These are phyloP conservation scores for Microascus cirrosus DNA, from an alignment of 2,329 filamentous ascomycete species.

Conservation along the genomic window DNA sequence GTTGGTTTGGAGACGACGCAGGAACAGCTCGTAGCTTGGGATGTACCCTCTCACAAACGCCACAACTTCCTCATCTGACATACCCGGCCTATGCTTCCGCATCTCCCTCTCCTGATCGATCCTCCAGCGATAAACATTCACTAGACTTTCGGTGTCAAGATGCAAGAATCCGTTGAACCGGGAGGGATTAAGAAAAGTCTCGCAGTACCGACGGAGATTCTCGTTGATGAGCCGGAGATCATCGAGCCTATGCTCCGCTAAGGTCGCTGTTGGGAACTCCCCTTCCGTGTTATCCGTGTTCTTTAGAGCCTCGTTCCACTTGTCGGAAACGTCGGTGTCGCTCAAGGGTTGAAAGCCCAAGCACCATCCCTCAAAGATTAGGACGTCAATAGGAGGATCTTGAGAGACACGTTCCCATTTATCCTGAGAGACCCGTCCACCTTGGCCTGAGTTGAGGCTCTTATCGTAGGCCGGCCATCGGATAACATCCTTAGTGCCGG, in stretches of 20 bases:
- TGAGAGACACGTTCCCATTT: conserved; percentile 51
- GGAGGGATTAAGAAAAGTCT: conserved; percentile 22
- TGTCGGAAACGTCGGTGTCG: conserved; percentile 33
- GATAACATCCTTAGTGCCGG: conserved; percentile 22
- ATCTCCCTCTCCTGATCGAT: conserved; percentile 68
- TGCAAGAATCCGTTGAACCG: conserved; percentile 43
- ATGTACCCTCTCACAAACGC: conserved; percentile 62
- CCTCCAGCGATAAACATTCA: conserved; percentile 77
- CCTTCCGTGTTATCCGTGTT: neutral
- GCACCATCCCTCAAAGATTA: conserved; percentile 91
- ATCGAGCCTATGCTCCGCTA: conserved; percentile 33
- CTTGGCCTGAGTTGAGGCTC: conserved; percentile 60
- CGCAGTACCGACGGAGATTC: conserved; percentile 34
- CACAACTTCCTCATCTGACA: conserved; percentile 71
- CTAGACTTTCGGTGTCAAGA: conserved; percentile 57
- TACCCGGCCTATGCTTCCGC: conserved; percentile 59
- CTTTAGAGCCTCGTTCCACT: neutral
- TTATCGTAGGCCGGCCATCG: conserved; percentile 76
- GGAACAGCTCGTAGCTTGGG: conserved; percentile 61
- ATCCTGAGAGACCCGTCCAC: conserved; percentile 56
- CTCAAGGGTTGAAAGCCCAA: conserved; percentile 65
- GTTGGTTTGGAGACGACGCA: conserved; percentile 44
- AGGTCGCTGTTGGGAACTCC: conserved; percentile 16
- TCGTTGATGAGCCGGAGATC: conserved; percentile 41
- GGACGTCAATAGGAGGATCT: conserved; percentile 39